Base-by-base conservation (phyloP, 2,329 filamentous ascomycete genomes). In the Penicillium sp. region DNA sequence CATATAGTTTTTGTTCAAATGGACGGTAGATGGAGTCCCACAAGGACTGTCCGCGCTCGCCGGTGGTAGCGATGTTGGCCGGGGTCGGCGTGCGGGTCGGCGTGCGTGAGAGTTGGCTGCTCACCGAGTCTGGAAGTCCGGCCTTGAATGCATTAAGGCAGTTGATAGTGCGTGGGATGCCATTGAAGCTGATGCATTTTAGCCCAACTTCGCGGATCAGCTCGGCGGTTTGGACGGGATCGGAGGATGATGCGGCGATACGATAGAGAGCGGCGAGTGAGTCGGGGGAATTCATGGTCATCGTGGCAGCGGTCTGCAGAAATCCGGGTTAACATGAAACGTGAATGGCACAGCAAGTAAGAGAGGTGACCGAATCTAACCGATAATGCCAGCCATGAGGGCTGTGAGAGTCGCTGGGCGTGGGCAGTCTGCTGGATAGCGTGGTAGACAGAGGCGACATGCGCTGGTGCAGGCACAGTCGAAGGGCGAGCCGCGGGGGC, bases 201-300 rank as follows among this genome's bases (percentile, higher is more conserved):
- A 73, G 55, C 7, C 76, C 70, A 53, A 79, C 78, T 55, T 76
- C 73, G 42, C 73, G 69, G 56, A 75, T 75, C 13, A 75, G 57
- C 54, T 75, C 73, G 23, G 72, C 73, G 8, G 67, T 61, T n/a
- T 63, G 62, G 27, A 73, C 48, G 23, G 68, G 60, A 1, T 65
- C 52, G 7, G 61, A 24, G 2, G 66, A 54, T 3, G 64, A 51
- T 21, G 43, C 42, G 21, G 55, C 58, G 9, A 63, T 46, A 18
- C 60, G 48, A 47, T 60, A 60, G 3, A 63, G 51, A 13, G 49
- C 53, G 18, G 55, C 42, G 12, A 63, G 54, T 30, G 89, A 88
- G 50, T 89, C 87, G 20, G 90, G 90, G 1, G 89, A 91, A 76
- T 95, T 94, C 78, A 94, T 84, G 1, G 90, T 94, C 75, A 93